Conservation (phyloP, 2,329 filamentous ascomycete species). For the Blastomyces percursus region DNA sequence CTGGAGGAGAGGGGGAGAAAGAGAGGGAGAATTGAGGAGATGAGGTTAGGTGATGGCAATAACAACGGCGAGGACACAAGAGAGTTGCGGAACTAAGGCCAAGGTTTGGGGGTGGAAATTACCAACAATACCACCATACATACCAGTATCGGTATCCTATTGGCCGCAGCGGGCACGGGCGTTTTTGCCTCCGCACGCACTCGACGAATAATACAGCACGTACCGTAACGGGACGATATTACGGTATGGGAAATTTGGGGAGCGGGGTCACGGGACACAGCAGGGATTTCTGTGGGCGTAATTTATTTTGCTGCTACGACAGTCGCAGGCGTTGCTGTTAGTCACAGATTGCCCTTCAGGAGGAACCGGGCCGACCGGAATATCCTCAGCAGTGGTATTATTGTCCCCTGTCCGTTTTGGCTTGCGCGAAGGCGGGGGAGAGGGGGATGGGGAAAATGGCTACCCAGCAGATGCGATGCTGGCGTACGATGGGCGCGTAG, state of each 20-base stretch:
- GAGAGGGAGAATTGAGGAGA: neutral
- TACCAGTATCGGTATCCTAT: neutral
- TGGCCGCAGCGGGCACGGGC: too few relatives aligned
- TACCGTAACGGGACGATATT: neutral
- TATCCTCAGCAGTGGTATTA: neutral
- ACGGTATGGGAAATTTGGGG: neutral
- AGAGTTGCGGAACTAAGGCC: too few relatives aligned
- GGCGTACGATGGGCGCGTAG: neutral
- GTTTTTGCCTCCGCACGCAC: neutral
- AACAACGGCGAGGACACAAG: neutral
- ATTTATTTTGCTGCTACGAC: constrained; percentile 13
- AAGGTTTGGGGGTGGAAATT: neutral
- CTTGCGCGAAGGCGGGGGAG: neutral
- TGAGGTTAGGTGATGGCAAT: neutral
- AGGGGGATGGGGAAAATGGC: neutral
- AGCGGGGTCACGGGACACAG: neutral
- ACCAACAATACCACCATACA: neutral
- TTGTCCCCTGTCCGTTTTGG: neutral
- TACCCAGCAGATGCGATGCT: neutral
- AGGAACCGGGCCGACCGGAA: constrained; percentile 1
- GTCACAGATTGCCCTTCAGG: constrained; percentile 4
- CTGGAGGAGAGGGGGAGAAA: constrained; percentile 1
- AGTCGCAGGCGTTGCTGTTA: constrained; percentile 13
- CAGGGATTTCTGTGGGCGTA: constrained; percentile 25
- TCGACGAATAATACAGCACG: neutral